Percentiles rank a stretch among this genome's conserved stretches.
Evolutionary conservation across 2,329 filamentous ascomycete genomes (phyloP).

Genomic region (Penicillium sp.): DNA sequence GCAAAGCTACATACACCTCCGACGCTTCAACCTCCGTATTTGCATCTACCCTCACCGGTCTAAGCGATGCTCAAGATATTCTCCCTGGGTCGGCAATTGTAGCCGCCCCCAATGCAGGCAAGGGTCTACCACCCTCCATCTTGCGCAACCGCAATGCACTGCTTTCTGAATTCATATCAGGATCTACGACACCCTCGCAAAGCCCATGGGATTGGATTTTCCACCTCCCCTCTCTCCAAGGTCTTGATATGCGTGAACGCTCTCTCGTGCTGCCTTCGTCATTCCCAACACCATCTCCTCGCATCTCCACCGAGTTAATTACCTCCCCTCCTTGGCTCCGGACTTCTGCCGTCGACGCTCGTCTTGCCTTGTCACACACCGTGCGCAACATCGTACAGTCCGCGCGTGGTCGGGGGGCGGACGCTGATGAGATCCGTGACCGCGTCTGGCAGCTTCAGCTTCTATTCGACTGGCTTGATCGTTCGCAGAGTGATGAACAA

Average conservation of each 20-base stretch:
- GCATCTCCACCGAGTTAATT: constrained; percentile 39
- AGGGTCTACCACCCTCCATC: constrained; percentile 24
- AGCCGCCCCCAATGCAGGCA: constrained; percentile 22
- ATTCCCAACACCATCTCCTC: constrained; percentile 30
- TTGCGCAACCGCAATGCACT: constrained; percentile 25
- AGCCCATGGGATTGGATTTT: constrained; percentile 75
- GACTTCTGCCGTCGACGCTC: constrained; percentile 67
- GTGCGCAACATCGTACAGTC: constrained; percentile 35
- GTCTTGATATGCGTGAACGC: constrained; percentile 65
- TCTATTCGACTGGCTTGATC: constrained; percentile 68
- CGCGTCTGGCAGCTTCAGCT: constrained; percentile 62
- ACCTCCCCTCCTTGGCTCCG: constrained; percentile 52
- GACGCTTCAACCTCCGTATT: constrained; percentile 60
- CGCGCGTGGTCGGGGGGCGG: constrained; percentile 30
- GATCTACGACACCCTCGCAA: constrained; percentile 31
- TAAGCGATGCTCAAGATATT: constrained; percentile 61
- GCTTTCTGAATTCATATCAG: constrained; percentile 20
- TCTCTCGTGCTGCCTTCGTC: constrained; percentile 58
- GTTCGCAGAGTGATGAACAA: constrained; percentile 14
- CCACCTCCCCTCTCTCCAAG: constrained; percentile 54
- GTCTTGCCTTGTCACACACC: constrained; percentile 63
- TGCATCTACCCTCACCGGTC: constrained; percentile 69
- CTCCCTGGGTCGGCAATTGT: constrained; percentile 29
- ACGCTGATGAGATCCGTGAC: constrained; percentile 52
- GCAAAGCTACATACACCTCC: constrained; percentile 63